Percentiles rank a stretch among this genome's conserved stretches.
These are phyloP conservation scores for Stipa capillata DNA, from an alignment of 176 grass and related monocot genomes.

Conservation along the genomic window DNA sequence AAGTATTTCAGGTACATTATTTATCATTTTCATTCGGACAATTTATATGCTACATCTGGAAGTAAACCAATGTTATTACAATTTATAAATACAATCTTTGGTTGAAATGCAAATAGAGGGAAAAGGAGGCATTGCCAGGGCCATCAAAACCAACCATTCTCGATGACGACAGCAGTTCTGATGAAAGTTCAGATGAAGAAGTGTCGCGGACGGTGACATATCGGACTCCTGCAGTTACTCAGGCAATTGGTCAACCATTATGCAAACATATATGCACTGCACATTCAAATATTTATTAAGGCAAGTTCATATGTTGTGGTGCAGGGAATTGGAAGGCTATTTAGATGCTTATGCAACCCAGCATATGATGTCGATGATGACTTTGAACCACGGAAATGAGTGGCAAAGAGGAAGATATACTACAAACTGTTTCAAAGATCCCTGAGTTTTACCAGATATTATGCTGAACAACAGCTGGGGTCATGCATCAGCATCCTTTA, in stretches of 20 bases:
- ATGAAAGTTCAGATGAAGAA: slow-evolving; percentile 80
- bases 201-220: slow-evolving; percentile 47
- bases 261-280: not conserved
- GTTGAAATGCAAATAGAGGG: slow-evolving; percentile 38
- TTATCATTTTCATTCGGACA: not conserved
- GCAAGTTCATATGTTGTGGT: not conserved
- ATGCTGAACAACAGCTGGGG: slow-evolving; percentile 15
- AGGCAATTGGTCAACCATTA: slow-evolving; percentile 39
- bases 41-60: not conserved
- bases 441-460: slow-evolving; percentile 6
- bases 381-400: slow-evolving; percentile 58
- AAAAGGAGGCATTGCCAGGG: slow-evolving; percentile 67
- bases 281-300: not conserved
- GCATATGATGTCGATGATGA: slow-evolving; percentile 97
- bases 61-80: not conserved
- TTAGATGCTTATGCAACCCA: slow-evolving; percentile 94
- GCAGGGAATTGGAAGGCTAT: slow-evolving; percentile 94
- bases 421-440: not conserved
- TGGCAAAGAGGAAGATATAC: not conserved
- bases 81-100: not conserved
- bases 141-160: slow-evolving; percentile 69
- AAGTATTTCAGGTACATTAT: slow-evolving; percentile 67
- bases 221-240: slow-evolving; percentile 83
- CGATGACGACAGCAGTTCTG: slow-evolving; percentile 59
- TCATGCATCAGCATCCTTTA: slow-evolving; percentile 7